Evolutionary conservation across 2,329 filamentous ascomycete genomes (phyloP), one percentile per base, ranked within the genome.

Genomic region (Coniochaeta ligniaria): DNA sequence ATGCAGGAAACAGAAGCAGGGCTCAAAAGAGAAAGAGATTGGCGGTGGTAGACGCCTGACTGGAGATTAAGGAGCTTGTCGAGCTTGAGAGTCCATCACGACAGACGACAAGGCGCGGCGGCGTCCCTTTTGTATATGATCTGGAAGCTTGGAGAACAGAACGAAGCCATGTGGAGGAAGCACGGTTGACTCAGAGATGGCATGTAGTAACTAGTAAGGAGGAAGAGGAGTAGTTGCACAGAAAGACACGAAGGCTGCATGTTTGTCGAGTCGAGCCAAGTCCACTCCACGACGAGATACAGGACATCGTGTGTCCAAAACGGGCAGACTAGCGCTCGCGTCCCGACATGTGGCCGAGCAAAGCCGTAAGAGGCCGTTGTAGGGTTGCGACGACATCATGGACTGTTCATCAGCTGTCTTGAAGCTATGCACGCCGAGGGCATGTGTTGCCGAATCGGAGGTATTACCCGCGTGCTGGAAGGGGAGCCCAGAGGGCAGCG

Each of bases 371-470:
- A 52, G 47, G 47, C 47, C 47, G 47, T 31, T 52, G 47, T 26
- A 57, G 35, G 55, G 31, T 38, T 57, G 36, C 33, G 31, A 28
- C 55, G 22, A 28, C 35, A 43, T 38, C 38, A n/a, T 26, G 35
- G 26, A 43, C 38, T 36, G 4, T 24, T 9, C 57, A 58, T 58
- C 57, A 59, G 38, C 38, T 59, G 38, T 59, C 24, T 22, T 17
- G 24, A 50, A 47, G 31, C n/a, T n/a, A 22, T 60, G 36, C 38
- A 57, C 20, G 45, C 28, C 22, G 45, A 52, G 31, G 45, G 43
- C 41, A 59, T 59, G 54, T 57, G 31, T 57, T 57, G 54, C 65
- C 70, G 67, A 71, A 71, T 71, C 68, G 68, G 69, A 71, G 63
- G 63, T 61, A 66, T 63, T 67, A 66, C 67, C 62, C 59, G 67